Base-by-base conservation (phyloP, 257 asterid species). In the Capsicum rhomboideum region DNA sequence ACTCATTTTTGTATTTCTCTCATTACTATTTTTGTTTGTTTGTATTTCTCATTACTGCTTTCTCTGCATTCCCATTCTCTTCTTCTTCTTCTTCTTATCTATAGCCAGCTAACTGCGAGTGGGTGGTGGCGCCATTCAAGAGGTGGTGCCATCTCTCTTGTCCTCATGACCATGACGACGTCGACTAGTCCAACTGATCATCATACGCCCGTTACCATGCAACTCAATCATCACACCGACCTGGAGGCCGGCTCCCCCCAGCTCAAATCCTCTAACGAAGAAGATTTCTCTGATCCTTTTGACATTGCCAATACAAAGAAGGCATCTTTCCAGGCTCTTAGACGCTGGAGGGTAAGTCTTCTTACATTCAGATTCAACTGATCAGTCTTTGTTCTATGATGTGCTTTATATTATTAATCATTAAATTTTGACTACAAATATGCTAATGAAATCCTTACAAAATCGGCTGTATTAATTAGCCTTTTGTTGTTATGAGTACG, bases 331-430 rank as follows among this genome's bases (percentile, higher is more conserved):
- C 91, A 93, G 29, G 85, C 91, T 79, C 98, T 96, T 83, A 93
- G 75, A 90, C 94, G 98, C 6, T 96, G 99, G 99, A 90, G 99
- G 98, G 99, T 96, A 88, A 86, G 88, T 10, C 6, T 37, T 21
- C 50, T n/a, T 37, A 5, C 20, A n/a, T 18, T 14, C 4, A 64
- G 21, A 16, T 71, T 40, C 78, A 37, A 69, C 52, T 44, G 56
- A 12, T 44, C 79, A 12, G 10, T 28, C 71, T 63, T 1, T 63
- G 67, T 61, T 61, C 16, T 34, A 34, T 0, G 4, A 2, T 34
- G 40, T 34, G 5, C 40, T 34, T 34, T 34, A 4, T 34, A 34
- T 34, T 34, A 4, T 34, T 34, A 34, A 34, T 34, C 40, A 0
- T 34, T 34, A 34, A 34, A 34, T 34, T 34, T 34, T 34, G 40